Evolutionary conservation across 805 yeast species (phyloP).

Genomic region (Barnettozyma sucrosica): DNA sequence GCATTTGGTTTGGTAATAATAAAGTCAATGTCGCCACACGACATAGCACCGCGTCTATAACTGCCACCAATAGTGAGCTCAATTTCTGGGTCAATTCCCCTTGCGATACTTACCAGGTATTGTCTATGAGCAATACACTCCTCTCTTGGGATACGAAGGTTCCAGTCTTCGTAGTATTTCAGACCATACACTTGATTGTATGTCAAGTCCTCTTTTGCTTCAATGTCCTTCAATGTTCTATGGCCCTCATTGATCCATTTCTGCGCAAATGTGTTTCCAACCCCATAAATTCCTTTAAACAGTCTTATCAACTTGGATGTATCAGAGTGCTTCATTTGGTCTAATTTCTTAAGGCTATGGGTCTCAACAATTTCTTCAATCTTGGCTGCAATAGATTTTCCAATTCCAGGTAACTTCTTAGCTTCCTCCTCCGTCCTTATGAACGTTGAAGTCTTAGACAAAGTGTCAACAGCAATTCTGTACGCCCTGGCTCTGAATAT

Average conservation of each 20-base stretch:
- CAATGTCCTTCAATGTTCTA: conserved; percentile 35
- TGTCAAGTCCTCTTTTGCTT: conserved; percentile 25
- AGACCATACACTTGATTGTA: conserved; percentile 35
- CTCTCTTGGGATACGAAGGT: conserved; percentile 36
- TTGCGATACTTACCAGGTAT: conserved; percentile 24
- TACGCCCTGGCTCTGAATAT: conserved; percentile 37
- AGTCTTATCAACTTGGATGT: conserved; percentile 24
- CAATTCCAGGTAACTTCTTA: conserved; percentile 33
- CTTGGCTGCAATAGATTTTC: conserved; percentile 35
- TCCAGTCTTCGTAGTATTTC: conserved; percentile 43
- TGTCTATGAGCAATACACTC: conserved; percentile 39
- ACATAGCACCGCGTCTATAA: conserved; percentile 41
- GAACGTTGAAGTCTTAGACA: conserved; percentile 24
- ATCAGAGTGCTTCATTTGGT: conserved; percentile 22
- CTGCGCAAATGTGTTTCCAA: conserved; percentile 39
- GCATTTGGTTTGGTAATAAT: conserved; percentile 35
- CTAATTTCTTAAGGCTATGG: conserved; percentile 25
- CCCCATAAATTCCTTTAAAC: conserved; percentile 42
- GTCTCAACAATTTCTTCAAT: conserved; percentile 42
- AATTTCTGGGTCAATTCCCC: conserved; percentile 31
- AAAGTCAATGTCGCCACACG: conserved; percentile 50
- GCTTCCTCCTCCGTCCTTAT: conserved; percentile 37
- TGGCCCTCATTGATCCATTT: conserved; percentile 35
- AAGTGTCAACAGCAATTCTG: conserved; percentile 36
- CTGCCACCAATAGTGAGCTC: conserved; percentile 43